Base-by-base conservation (phyloP, 495 filamentous ascomycete species). In the Melanomma pulvis-pyrius region DNA sequence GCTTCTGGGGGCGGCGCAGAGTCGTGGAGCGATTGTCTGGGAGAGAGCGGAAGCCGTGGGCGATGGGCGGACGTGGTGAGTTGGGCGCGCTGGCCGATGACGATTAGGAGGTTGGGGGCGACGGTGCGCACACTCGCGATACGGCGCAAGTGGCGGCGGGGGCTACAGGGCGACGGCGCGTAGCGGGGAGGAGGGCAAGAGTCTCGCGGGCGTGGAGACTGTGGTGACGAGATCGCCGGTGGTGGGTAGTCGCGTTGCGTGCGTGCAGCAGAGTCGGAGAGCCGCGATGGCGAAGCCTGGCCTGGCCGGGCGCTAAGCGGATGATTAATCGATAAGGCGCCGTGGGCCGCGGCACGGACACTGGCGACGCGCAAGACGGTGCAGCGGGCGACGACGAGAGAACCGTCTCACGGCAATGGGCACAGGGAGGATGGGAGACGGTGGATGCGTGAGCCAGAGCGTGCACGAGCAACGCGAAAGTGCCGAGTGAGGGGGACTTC, bases 301-400 rank as follows among this genome's bases (percentile, higher is more conserved):
- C 41, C 25, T 36, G 29, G 39, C 59, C 65, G 53, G 39, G 65
- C 65, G 53, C 65, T 62, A 68, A 59, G 39, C n/a, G 63, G 65
- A 69, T 15, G 39, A 15, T 6, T 61, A 69, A 69, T 69, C 65
- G 65, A 69, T 69, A 69, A 69, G 59, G 30, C 21, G 34, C 39
- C 36, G 34, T 48, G 32, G 46, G 47, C 44, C 24, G 26, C 39
- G 46, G 55, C 47, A 67, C 55, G 46, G 55, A 28, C 21, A 32
- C 25, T 28, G 39, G 59, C 26, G 59, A 26, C 22, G 49, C 29
- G n/a, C n/a, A n/a, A n/a, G n/a, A n/a, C n/a, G n/a, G 30, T 34
- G 30, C 12, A 34, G 30, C 30, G 30, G n/a, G n/a, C n/a, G n/a
- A n/a, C n/a, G n/a, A n/a, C n/a, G n/a, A n/a, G n/a, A 44, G 39